Evolutionary conservation across 1,284 basidiomycete genomes (phyloP).

Genomic region (Termitomyces sp.): DNA sequence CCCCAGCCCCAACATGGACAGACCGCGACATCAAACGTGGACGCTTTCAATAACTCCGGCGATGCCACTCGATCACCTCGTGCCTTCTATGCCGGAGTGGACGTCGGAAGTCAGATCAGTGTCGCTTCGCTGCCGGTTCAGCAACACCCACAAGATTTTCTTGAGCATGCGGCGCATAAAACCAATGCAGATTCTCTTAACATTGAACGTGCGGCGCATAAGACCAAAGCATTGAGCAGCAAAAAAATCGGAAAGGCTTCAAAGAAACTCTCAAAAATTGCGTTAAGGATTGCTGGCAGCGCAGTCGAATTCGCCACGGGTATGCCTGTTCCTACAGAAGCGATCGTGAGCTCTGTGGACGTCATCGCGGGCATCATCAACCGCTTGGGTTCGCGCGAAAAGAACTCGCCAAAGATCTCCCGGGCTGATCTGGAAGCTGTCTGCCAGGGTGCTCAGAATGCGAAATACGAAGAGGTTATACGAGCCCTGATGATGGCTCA

Average conservation of each 20-base stretch:
- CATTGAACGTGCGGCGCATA: neutral
- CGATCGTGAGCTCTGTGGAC: neutral
- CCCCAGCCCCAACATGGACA: neutral
- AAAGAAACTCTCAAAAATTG: neutral
- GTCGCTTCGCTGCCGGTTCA: neutral
- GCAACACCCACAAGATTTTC: neutral
- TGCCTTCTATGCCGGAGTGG: neutral
- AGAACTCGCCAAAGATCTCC: neutral
- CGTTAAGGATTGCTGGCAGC: neutral
- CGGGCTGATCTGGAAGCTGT: constrained; percentile 6
- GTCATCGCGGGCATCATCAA: neutral
- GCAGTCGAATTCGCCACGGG: neutral
- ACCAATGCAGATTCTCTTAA: neutral
- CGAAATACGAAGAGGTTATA: constrained; percentile 5
- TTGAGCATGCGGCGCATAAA: neutral
- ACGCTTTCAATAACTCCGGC: neutral
- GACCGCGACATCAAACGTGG: neutral
- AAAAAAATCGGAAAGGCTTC: neutral
- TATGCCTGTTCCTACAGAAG: neutral
- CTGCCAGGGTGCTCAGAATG: constrained; percentile 4
- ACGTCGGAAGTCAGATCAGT: neutral
- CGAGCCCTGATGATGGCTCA: constrained; percentile 22
- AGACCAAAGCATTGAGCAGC: neutral
- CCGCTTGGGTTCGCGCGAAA: neutral
- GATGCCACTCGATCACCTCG: neutral